phyloP scores from a whole-genome alignment of 768 basidiomycete species.

The Amanita pseudoporphyria region DNA sequence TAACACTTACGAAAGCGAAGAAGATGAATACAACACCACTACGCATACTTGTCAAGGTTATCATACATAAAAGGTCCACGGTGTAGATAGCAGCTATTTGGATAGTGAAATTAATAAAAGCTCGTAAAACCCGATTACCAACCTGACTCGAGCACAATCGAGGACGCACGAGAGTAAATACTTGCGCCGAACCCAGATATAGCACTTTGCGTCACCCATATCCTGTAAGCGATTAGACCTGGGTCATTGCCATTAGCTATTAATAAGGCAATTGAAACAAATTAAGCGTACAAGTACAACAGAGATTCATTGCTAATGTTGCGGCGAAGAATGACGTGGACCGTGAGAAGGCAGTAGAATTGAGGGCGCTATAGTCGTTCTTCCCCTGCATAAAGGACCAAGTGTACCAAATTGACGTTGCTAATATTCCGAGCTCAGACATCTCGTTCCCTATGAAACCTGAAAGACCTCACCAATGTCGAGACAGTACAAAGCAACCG shows the following conservation, averaged over 20 bases:
- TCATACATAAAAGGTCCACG: not conserved
- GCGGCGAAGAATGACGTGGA: slow-evolving; percentile 3
- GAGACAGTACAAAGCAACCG: not conserved
- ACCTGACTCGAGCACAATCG: slow-evolving; percentile 7
- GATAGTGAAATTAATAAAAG: not conserved
- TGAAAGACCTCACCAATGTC: not conserved
- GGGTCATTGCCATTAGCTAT: not conserved
- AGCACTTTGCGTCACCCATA: not conserved
- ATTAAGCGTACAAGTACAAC: not conserved
- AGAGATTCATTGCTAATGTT: slow-evolving; percentile 3
- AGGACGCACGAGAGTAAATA: not conserved
- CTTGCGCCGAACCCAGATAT: not conserved
- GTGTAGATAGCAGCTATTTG: slow-evolving; percentile 3
- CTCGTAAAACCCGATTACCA: not conserved
- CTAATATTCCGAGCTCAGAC: not conserved
- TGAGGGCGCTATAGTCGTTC: not conserved
- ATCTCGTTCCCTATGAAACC: not conserved
- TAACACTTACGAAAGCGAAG: slow-evolving; percentile 1
- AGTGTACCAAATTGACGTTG: slow-evolving; percentile 1
- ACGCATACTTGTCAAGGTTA: not conserved
- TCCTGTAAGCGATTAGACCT: slow-evolving; percentile 1
- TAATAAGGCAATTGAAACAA: too few relatives aligned
- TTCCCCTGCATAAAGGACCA: not conserved
- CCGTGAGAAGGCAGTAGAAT: not conserved
- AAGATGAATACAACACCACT: not conserved